Conservation (phyloP, 805 yeast genomes). For the Hemisphaericaspora nanyangensis region DNA sequence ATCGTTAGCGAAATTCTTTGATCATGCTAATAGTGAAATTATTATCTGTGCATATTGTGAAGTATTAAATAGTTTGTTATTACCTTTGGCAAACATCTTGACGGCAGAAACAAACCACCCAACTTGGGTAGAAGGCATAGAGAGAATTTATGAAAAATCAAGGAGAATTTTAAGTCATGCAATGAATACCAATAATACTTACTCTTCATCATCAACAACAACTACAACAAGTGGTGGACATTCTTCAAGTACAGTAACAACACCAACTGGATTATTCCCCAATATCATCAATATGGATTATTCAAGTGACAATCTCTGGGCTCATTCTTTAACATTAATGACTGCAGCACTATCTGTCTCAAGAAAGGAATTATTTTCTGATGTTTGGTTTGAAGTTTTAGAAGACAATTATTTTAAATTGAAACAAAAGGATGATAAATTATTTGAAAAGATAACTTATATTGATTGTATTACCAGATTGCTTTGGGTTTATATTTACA, state of each 20-base stretch:
- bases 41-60: conserved; percentile 80
- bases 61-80: conserved; percentile 66
- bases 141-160: conserved; percentile 51
- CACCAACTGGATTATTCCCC: not conserved
- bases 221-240: not conserved
- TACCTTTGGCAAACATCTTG: conserved; percentile 78
- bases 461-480: conserved; percentile 68
- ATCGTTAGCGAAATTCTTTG: conserved; percentile 81
- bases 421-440: conserved; percentile 52
- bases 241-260: not conserved
- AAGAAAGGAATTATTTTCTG: conserved; percentile 68
- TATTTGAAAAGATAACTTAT: conserved; percentile 49
- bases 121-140: conserved; percentile 83
- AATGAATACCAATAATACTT: not conserved
- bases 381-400: conserved; percentile 65
- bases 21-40: conserved; percentile 57
- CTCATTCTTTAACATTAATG: conserved; percentile 59
- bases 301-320: conserved; percentile 47
- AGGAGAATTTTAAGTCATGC: conserved; percentile 42
- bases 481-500: conserved; percentile 83
- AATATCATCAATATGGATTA: not conserved
- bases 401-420: conserved; percentile 60
- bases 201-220: not conserved
- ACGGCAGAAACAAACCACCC: conserved; percentile 97
- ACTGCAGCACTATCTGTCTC: conserved; percentile 78